A percentile compares a stretch with the other conserved stretches of the same genome.
These are phyloP conservation scores for Tetrapisispora taiwanensis DNA, from an alignment of 805 yeast genomes.

Conservation along the genomic window DNA sequence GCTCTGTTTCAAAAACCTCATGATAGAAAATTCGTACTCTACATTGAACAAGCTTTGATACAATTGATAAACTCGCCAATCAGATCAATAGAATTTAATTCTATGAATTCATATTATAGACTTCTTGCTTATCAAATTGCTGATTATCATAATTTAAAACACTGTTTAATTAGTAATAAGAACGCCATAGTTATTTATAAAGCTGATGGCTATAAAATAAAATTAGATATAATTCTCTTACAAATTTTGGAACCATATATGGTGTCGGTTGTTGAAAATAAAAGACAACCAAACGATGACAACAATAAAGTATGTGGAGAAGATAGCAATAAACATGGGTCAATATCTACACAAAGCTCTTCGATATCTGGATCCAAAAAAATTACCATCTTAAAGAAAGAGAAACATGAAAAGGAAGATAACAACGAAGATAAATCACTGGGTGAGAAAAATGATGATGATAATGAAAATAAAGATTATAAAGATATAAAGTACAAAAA, in stretches of 20 bases:
- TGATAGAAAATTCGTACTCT: slow-evolving; percentile 41
- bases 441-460: neutral
- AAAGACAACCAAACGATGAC: neutral
- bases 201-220: slow-evolving; percentile 18
- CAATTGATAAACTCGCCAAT: slow-evolving; percentile 36
- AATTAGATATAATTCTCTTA: slow-evolving; percentile 9
- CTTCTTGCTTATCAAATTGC: slow-evolving; percentile 62
- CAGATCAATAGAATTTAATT: slow-evolving; percentile 35
- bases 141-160: slow-evolving; percentile 53
- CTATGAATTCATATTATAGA: slow-evolving; percentile 61
- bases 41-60: slow-evolving; percentile 39
- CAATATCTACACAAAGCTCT: neutral
- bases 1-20: slow-evolving; percentile 35
- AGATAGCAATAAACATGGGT: no score
- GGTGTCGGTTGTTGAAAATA: neutral
- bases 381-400: neutral
- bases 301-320: no score
- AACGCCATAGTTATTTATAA: slow-evolving; percentile 37
- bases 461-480: neutral
- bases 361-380: neutral
- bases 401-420: neutral
- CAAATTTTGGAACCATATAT: slow-evolving; percentile 13
- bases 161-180: slow-evolving; percentile 39
- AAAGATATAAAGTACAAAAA: slow-evolving; percentile 1
- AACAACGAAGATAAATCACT: neutral